phyloP scores from a whole-genome alignment of 345 rosid species.

The Salix dunnii region DNA sequence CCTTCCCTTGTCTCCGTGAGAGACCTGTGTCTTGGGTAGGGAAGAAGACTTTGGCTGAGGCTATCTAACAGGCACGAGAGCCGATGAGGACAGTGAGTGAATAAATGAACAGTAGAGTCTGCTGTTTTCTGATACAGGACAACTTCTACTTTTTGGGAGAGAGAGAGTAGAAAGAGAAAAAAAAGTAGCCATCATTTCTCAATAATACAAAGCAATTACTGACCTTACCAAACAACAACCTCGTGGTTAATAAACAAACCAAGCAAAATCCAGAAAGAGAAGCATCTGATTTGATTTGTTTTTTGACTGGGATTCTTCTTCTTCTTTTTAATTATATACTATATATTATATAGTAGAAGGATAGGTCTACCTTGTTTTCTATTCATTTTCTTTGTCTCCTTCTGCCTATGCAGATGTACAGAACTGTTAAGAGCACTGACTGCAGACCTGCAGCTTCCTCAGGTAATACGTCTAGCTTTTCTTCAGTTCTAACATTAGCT shows the following conservation, averaged over 20 bases:
- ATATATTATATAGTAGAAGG: neutral
- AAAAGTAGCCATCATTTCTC: conserved; percentile 61
- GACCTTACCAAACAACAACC: conserved; percentile 51
- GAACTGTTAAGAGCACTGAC: conserved; percentile 58
- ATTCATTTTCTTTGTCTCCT: conserved; percentile 20
- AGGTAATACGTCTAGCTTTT: conserved; percentile 27
- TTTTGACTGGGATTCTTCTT: conserved; percentile 2
- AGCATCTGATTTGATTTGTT: conserved; percentile 25
- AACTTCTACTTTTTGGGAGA: conserved; percentile 34
- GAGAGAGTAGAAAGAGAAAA: conserved; percentile 5
- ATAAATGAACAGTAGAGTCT: conserved; percentile 30
- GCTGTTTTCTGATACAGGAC: conserved; percentile 26
- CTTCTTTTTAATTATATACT: neutral
- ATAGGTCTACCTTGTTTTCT: conserved; percentile 10
- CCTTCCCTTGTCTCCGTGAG: neutral
- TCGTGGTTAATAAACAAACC: conserved; percentile 41
- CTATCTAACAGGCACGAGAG: conserved; percentile 30
- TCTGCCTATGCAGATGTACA: conserved; percentile 47
- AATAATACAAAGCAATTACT: conserved; percentile 57
- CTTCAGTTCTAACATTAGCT: neutral
- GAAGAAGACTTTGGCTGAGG: conserved; percentile 4
- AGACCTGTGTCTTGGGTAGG: neutral
- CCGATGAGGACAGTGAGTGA: conserved; percentile 39
- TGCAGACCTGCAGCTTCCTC: conserved; percentile 44
- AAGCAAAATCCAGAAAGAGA: conserved; percentile 25